Conservation (phyloP, 371 early-diverging fungal species). For the Lichtheimia hyalospora region DNA sequence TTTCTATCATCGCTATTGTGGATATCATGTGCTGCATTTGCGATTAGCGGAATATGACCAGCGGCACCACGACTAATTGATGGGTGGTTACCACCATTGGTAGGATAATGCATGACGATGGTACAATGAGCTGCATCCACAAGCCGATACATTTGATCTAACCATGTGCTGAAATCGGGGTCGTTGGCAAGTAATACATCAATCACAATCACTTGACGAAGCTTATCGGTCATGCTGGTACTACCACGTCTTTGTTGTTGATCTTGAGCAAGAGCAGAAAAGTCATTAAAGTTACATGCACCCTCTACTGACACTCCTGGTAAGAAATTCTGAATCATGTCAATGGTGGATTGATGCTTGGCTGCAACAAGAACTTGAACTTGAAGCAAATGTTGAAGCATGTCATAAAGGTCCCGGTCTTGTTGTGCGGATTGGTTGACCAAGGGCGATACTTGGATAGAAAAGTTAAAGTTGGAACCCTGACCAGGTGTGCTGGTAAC, state of each 20-base stretch:
- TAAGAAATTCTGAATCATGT: slow-evolving; percentile 34
- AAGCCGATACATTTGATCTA: slow-evolving; percentile 2
- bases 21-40: not conserved
- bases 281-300: slow-evolving; percentile 18
- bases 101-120: slow-evolving; percentile 44
- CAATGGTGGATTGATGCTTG: slow-evolving; percentile 26
- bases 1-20: no score
- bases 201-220: slow-evolving; percentile 36
- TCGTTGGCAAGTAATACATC: slow-evolving; percentile 22
- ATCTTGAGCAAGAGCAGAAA: slow-evolving; percentile 2
- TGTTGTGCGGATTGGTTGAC: slow-evolving; percentile 26
- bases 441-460: slow-evolving; percentile 35
- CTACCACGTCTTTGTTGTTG: not conserved
- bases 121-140: slow-evolving; percentile 17
- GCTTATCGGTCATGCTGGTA: not conserved
- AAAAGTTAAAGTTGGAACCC: slow-evolving; percentile 61
- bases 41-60: not conserved
- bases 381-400: slow-evolving; percentile 19
- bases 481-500: slow-evolving; percentile 54
- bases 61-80: no score
- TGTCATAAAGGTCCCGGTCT: slow-evolving; percentile 1
- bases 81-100: slow-evolving; percentile 10
- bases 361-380: slow-evolving; percentile 35
- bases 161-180: slow-evolving; percentile 9
- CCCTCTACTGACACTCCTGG: slow-evolving; percentile 27